Evolutionary conservation across 73 alveolate species (phyloP).

Genomic region (Tetrahymena malaccensis): DNA sequence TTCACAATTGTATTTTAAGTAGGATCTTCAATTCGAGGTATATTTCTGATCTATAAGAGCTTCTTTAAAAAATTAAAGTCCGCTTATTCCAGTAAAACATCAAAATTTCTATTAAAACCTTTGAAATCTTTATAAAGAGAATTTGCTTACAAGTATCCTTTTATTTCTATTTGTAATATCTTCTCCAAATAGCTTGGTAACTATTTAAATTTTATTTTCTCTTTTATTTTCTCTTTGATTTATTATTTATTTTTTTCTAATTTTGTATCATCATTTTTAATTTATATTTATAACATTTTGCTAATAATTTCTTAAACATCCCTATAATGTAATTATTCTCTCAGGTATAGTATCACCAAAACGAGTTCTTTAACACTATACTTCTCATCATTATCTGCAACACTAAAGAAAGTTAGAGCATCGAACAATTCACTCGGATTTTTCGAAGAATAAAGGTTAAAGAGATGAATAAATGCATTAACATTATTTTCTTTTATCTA

Average conservation of each 20-base stretch:
- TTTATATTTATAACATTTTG: not conserved
- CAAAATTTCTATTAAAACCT: not conserved
- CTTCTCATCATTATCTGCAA: too few species aligned
- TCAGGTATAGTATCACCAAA: not conserved
- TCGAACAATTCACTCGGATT: not conserved
- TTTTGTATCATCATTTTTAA: not conserved
- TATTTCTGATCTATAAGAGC: not conserved
- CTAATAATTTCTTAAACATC: not conserved
- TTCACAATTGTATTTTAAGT: not conserved
- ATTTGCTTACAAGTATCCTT: not conserved
- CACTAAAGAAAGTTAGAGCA: not conserved
- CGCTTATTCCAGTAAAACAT: not conserved
- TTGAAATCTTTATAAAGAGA: not conserved
- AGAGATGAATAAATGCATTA: not conserved
- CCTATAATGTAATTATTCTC: not conserved
- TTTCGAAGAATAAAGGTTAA: not conserved
- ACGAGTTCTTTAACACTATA: not conserved
- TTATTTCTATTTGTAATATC: not conserved
- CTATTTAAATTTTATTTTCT: not conserved
- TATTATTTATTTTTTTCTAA: too few species aligned
- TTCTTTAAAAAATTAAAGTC: not conserved
- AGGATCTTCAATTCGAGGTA: not conserved
- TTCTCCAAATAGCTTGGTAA: not conserved
- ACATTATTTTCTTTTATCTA: not conserved
- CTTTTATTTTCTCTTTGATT: not conserved